Evolutionary conservation across 345 rosid species (phyloP), one percentile per base, ranked within the genome.

Genomic region (Rhodomyrtus tomentosa): DNA sequence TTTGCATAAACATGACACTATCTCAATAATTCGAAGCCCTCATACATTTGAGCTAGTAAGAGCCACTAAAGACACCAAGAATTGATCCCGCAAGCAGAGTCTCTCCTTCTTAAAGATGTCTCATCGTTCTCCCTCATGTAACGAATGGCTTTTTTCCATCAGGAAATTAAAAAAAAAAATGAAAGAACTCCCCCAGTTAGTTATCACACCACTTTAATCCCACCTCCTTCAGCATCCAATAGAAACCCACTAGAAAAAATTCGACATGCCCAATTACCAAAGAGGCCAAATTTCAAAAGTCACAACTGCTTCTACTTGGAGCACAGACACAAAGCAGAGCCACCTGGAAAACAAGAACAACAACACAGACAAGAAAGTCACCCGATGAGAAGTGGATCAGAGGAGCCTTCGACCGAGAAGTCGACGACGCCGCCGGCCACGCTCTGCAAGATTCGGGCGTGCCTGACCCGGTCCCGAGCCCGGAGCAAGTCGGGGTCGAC

Each of bases 381-480:
- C 98, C 99, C 99, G 49, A 92, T 88, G 82, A 94, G 93, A 84
- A 84, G 93, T 58, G 97, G 98, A 94, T 97, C 98, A 84, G 98
- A 89, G 86, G 97, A 90, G 85, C 98, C 99, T 85, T 89, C 88
- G 80, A 96, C 90, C 12, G 98, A 76, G 92, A 91, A 93, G 87
- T 89, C 93, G 53, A 93, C 98, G 73, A 91, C 93, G 32, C 95
- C 95, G 16, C 91, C 90, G 50, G 84, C 90, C 56, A 85, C 84
- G 73, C 91, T 86, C 76, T 92, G 93, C 92, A 94, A 91, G 85
- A 95, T 88, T 58, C 98, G 93, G 20, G 95, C 86, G 90, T 93
- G 98, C 38, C 99, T 89, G 83, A 88, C 87, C 53, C 91, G 91
- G 90, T 97, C 98, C 68, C 96, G 89, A 82, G 95, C 95, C 40